Base-by-base conservation (phyloP, 371 early-diverging fungal genomes). In the Mortierella sp. region DNA sequence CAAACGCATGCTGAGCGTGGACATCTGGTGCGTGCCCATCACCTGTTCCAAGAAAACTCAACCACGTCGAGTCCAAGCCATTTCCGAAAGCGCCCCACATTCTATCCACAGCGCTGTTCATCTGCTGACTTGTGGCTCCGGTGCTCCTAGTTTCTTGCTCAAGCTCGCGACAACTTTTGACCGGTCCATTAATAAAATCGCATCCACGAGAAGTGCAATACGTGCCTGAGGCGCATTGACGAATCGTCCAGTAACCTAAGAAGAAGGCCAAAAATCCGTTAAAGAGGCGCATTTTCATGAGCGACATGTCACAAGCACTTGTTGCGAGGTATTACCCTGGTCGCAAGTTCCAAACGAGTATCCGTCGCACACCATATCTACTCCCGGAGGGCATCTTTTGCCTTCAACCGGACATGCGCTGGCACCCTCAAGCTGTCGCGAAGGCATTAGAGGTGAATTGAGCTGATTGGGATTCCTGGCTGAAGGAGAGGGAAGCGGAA, bases 171-270 rank as follows among this genome's bases (percentile, higher is more conserved):
- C 75, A 73, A n/a, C 34, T 47, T 52, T 59, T 64, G 56, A 68
- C 60, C 2, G 55, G 54, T 0, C 51, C 63, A 7, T 34, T 48
- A 19, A 55, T 50, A 4, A 54, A 59, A n/a, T 68, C 60, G 34
- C 75, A 73, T 19, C 68, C 68, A 24, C 37, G 47, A 17, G 63
- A 28, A 3, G 56, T 73, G 21, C 75, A 73, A 17, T 59, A 55
- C 3, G 75, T 68, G 2, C 69, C 68, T 9, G 75, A 56, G 0
- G 68, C 64, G 21, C 75, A 73, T 5, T n/a, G 12, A 11, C 31
- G 63, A 6, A 63, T 27, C 2, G 51, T 14, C 68, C 68, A 68
- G 3, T 32, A 41, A 1, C 60, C 71, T 71, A 44, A 4, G 32
- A 12, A 31, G 17, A 30, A 64, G 7, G 32, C 8, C 8, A 15